phyloP scores from a whole-genome alignment of 2,329 filamentous ascomycete species.

The Penicillium concentricum region DNA sequence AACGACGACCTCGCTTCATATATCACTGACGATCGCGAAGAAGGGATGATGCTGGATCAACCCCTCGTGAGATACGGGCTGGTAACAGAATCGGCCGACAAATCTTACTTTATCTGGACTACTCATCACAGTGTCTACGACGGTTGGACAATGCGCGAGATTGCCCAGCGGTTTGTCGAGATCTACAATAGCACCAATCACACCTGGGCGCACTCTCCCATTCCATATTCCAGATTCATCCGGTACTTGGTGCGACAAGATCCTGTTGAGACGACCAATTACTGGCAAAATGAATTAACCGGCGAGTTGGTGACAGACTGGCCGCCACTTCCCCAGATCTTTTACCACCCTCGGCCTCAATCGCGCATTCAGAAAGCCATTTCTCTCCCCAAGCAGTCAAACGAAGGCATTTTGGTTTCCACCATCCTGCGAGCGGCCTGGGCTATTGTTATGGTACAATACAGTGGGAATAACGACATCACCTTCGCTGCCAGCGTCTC shows the following conservation, averaged over 20 bases:
- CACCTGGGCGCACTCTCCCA: not conserved
- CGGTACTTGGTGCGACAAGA: not conserved
- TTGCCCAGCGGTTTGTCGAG: not conserved
- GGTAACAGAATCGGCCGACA: too few relatives aligned
- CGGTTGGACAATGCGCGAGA: not conserved
- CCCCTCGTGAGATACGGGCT: not conserved
- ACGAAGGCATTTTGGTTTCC: not conserved
- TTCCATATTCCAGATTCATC: not conserved
- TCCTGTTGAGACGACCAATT: not conserved
- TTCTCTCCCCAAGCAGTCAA: not conserved
- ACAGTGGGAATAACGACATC: slow-evolving; percentile 37
- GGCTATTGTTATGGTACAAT: slow-evolving; percentile 35
- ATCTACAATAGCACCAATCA: not conserved
- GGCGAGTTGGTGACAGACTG: not conserved
- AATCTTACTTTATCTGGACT: not conserved
- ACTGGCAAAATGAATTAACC: not conserved
- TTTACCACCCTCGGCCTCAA: not conserved
- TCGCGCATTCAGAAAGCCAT: not conserved
- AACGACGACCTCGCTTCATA: too few relatives aligned
- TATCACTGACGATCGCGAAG: too few relatives aligned
- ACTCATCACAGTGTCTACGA: not conserved
- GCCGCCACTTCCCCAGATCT: not conserved
- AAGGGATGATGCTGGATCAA: not conserved
- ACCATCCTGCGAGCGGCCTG: slow-evolving; percentile 34
- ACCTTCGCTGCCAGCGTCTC: slow-evolving; percentile 40